These are phyloP conservation scores for Pachysandra terminalis DNA, from an alignment of 164 flowering plant genomes.

Conservation along the genomic window DNA sequence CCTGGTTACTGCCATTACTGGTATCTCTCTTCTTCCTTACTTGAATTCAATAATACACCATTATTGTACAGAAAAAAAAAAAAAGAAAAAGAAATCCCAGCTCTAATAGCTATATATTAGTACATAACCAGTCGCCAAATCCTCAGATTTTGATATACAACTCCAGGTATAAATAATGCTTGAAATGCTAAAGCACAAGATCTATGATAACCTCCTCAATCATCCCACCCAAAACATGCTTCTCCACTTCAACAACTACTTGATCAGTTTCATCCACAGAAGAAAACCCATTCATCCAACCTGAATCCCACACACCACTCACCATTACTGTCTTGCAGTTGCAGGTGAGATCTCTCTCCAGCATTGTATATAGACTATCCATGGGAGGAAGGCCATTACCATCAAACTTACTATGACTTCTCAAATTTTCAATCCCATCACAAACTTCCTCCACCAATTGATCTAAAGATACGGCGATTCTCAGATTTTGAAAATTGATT, in stretches of 20 bases:
- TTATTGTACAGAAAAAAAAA: too few species aligned
- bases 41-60: too few species aligned
- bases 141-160: too few species aligned
- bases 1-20: too few species aligned
- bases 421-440: constrained; percentile 47
- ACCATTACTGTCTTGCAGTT: constrained; percentile 27
- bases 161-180: too few species aligned
- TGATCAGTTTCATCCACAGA: constrained; percentile 40
- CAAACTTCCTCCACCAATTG: constrained; percentile 49
- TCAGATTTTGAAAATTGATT: not conserved
- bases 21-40: too few species aligned
- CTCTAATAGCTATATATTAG: too few species aligned
- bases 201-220: constrained; percentile 49
- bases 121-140: too few species aligned
- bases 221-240: constrained; percentile 38
- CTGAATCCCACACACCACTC: constrained; percentile 54
- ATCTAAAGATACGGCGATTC: constrained; percentile 29
- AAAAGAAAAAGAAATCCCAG: too few species aligned
- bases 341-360: constrained; percentile 61
- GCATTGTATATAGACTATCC: constrained; percentile 31
- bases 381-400: constrained; percentile 15
- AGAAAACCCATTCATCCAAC: constrained; percentile 54
- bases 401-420: constrained; percentile 24
- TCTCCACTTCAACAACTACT: constrained; percentile 45
- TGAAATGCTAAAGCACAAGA: constrained; percentile 12